Evolutionary conservation across 2,329 filamentous ascomycete genomes (phyloP), one percentile per base, ranked within the genome.

Genomic region (Talaromyces sp.): DNA sequence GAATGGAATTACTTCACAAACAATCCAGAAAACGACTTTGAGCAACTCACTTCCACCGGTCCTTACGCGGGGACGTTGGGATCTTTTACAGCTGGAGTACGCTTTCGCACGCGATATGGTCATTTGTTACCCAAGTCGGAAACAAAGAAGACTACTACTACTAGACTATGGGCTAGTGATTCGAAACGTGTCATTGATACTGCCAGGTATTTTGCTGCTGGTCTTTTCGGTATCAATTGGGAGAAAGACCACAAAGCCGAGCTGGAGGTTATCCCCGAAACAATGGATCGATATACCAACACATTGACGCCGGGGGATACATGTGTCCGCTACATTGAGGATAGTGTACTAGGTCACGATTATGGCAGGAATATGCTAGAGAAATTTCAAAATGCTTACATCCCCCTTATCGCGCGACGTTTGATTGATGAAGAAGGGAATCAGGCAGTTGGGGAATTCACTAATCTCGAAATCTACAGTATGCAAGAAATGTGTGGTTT

Each of bases 401-500:
- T 81, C 17, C 70, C 71, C 0, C 63, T 71, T 13, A 80, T 84
- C 41, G 71, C 74, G 36, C 59, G 73, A 13, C 73, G 81, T 19
- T 67, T 84, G 4, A 51, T 65, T 35, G 17, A 39, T 1, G 55
- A 63, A 6, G 56, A 69, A 31, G 43, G 53, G 1, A 70, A 70
- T 43, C 25, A 46, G 6, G 63, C 65, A 1, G 61, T 73, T 5
- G 70, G 78, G n/a, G 77, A 75, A 33, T 75, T 82, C 57, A 72
- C 69, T 0, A 71, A 77, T 46, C 64, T 71, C 2, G 81, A 84
- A 56, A 67, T 84, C 37, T 85, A 79, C 63, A 75, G 78, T 59
- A 84, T 85, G 82, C 82, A 84, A 66, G 81, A 84, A 63, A 78
- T 84, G 73, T 85, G 82, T 65, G 82, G 80, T 1, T 85, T 84